Conservation (phyloP, 768 basidiomycete species). For the Cyclocybe aegerita region DNA sequence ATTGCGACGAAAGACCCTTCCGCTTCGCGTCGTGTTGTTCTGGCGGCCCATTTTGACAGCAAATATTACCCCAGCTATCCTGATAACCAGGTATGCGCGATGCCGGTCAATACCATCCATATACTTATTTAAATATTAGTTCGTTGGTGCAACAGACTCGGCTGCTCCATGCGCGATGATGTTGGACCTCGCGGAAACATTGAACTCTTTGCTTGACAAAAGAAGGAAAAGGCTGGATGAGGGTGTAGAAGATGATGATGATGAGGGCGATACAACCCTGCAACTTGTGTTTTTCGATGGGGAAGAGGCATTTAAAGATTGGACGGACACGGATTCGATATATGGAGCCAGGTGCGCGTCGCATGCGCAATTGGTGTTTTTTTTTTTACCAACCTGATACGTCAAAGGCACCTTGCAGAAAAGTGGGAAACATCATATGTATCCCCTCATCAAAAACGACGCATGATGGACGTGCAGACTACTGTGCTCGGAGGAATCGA, state of each 20-base stretch:
- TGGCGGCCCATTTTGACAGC: slow-evolving; percentile 95
- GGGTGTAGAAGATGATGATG: slow-evolving; percentile 68
- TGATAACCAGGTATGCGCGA: slow-evolving; percentile 60
- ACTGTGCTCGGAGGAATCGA: slow-evolving; percentile 81
- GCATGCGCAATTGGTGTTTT: background rate
- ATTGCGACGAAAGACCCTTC: slow-evolving; percentile 94
- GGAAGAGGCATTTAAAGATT: slow-evolving; percentile 91
- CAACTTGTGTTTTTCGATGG: slow-evolving; percentile 97
- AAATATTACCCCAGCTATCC: slow-evolving; percentile 79
- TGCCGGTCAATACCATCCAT: slow-evolving; percentile 14
- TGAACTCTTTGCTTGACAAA: slow-evolving; percentile 70
- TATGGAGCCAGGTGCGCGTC: slow-evolving; percentile 84
- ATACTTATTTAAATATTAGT: slow-evolving; percentile 46
- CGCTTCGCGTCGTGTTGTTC: slow-evolving; percentile 75
- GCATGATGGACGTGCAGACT: slow-evolving; percentile 49
- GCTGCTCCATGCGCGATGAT: slow-evolving; percentile 95
- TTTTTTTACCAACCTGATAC: background rate
- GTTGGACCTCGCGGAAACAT: slow-evolving; percentile 84
- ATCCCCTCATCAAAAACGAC: slow-evolving; percentile 55
- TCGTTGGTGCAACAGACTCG: slow-evolving; percentile 96
- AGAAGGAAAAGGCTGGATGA: slow-evolving; percentile 54
- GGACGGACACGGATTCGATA: slow-evolving; percentile 88
- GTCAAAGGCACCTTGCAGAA: slow-evolving; percentile 77
- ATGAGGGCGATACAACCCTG: slow-evolving; percentile 79
- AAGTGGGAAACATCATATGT: slow-evolving; percentile 78